Evolutionary conservation across 192 early-diverging fungal species (phyloP).

Genomic region (Podila horticola): DNA sequence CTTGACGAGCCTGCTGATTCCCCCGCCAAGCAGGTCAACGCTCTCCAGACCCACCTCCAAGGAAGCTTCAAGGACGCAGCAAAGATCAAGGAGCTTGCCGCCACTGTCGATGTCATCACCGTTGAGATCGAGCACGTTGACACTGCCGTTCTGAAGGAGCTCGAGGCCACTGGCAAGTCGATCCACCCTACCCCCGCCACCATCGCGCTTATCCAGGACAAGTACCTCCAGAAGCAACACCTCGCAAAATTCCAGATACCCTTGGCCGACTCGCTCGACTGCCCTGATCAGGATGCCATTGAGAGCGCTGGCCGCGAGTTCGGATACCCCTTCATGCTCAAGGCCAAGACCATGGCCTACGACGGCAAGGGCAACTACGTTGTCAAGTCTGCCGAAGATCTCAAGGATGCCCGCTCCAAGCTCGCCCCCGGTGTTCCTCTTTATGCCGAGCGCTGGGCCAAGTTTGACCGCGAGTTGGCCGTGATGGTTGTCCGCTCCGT

Average conservation of each 20-base stretch:
- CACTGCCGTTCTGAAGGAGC: constrained; percentile 66
- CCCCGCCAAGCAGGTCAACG: constrained; percentile 88
- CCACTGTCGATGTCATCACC: constrained; percentile 83
- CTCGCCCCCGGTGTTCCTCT: constrained; percentile 76
- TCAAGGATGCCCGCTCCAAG: constrained; percentile 65
- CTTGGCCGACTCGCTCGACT: constrained; percentile 74
- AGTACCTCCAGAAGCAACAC: constrained; percentile 90
- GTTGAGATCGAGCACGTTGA: constrained; percentile 99
- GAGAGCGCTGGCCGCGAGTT: constrained; percentile 68
- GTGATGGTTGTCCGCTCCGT: constrained; percentile 95
- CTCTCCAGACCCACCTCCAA: constrained; percentile 71
- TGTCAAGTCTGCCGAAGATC: constrained; percentile 76
- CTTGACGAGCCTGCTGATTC: constrained; percentile 83
- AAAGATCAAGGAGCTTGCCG: constrained; percentile 82
- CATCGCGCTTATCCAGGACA: constrained; percentile 95
- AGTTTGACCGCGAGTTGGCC: constrained; percentile 92
- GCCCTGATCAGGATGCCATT: constrained; percentile 63
- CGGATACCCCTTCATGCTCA: constrained; percentile 97
- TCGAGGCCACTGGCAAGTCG: constrained; percentile 62
- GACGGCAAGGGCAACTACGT: constrained; percentile 97
- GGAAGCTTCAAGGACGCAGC: constrained; percentile 87
- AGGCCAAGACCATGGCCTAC: constrained; percentile 93
- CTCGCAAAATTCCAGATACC: constrained; percentile 74
- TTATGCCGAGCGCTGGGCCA: constrained; percentile 96
- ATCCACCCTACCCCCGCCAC: constrained; percentile 88